phyloP scores from a whole-genome alignment of 345 rosid species.

The Psidium guajava region DNA sequence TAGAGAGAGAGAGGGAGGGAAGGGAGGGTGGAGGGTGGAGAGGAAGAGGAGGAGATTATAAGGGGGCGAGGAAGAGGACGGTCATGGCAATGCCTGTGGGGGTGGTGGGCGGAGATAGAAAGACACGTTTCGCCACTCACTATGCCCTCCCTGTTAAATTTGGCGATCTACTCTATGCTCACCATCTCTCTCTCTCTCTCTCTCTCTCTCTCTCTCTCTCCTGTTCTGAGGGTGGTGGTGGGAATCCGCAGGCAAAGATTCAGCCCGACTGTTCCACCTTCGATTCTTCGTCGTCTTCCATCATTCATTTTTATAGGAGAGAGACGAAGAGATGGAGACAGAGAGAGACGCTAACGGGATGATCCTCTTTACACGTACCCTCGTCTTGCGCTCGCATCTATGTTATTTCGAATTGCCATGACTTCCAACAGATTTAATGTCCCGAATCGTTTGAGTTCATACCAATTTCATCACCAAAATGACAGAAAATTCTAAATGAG shows the following conservation, averaged over 20 bases:
- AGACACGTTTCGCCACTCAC: constrained; percentile 16
- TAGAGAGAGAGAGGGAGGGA: background rate
- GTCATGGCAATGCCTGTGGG: background rate
- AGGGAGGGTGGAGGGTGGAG: constrained; percentile 2
- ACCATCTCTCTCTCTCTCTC: background rate
- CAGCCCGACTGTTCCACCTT: background rate
- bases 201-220: background rate
- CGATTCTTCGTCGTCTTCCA: background rate
- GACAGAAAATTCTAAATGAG: too few species aligned
- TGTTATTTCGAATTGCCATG: background rate
- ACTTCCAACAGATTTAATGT: background rate
- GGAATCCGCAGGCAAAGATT: background rate
- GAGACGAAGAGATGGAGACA: background rate
- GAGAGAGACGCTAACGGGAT: background rate
- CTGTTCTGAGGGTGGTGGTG: background rate
- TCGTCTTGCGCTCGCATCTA: background rate
- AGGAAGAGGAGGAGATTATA: constrained; percentile 6
- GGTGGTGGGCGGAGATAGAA: background rate
- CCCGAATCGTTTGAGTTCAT: too few species aligned
- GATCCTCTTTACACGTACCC: background rate
- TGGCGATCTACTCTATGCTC: constrained; percentile 34
- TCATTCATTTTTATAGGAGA: background rate
- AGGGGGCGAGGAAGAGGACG: constrained; percentile 2
- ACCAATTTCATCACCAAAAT: too few species aligned
- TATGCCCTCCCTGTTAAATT: constrained; percentile 8